Conservation (phyloP, 1,139 yeast species). For the Candida pseudocylindracea region DNA sequence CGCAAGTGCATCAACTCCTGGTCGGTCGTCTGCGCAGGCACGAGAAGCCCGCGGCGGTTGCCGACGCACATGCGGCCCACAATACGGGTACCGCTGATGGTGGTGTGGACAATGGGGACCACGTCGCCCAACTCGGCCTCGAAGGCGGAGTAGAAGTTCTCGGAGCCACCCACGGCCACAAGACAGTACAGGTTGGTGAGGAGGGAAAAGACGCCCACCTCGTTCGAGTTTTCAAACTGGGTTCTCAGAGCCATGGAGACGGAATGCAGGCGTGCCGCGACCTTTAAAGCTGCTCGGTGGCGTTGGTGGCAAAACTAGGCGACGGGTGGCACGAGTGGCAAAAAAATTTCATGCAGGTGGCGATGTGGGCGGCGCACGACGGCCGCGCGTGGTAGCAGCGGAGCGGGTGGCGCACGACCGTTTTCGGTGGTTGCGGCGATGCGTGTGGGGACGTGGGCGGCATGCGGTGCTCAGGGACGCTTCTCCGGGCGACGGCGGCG, state of each 20-base stretch:
- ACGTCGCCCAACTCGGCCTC: conserved; percentile 96
- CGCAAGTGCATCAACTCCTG: conserved; percentile 96
- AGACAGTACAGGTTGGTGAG: conserved; percentile 91
- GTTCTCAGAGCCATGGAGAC: conserved; percentile 33
- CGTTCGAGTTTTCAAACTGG: conserved; percentile 91
- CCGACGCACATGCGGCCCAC: conserved; percentile 99
- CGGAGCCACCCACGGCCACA: conserved; percentile 96
- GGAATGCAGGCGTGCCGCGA: no score
- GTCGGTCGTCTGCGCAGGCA: conserved; percentile 97
- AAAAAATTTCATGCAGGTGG: no score
- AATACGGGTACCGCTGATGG: conserved; percentile 95
- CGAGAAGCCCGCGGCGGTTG: conserved; percentile 89
- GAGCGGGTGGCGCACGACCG: no score
- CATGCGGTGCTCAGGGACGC: no score
- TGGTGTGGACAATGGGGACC: conserved; percentile 88
- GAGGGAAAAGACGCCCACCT: conserved; percentile 94
- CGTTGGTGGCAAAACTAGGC: no score
- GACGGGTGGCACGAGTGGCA: no score
- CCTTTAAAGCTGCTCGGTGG: no score
- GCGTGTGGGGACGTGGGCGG: no score
- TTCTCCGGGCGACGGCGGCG: no score
- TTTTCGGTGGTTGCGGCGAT: no score
- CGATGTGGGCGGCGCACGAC: no score
- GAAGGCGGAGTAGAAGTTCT: conserved; percentile 91
- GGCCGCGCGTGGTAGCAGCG: no score